Conservation (phyloP, 441 rosid species). For the Jatropha multifida region DNA sequence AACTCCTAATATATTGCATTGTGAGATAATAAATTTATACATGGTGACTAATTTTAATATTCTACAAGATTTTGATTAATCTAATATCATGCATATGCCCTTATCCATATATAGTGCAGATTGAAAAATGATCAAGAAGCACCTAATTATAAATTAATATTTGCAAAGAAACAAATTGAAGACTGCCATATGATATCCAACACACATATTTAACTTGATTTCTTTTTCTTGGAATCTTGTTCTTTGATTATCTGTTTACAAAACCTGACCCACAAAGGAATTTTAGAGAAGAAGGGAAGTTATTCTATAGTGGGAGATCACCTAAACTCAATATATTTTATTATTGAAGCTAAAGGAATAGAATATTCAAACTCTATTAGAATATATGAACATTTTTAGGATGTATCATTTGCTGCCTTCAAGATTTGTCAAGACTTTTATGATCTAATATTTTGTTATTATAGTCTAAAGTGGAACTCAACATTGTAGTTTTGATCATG, state of each 20-base stretch:
- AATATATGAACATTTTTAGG: constrained; percentile 28
- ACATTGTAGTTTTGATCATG: constrained; percentile 13
- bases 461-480: not conserved
- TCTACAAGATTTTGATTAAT: not conserved
- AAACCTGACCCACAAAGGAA: not conserved
- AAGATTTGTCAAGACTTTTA: constrained; percentile 37
- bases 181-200: constrained; percentile 15
- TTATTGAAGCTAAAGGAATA: constrained; percentile 12
- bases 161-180: constrained; percentile 8
- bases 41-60: not conserved
- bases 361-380: constrained; percentile 27
- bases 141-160: not conserved
- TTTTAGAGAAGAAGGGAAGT: constrained; percentile 22
- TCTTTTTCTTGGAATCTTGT: constrained; percentile 3
- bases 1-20: too few relatives aligned
- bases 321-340: constrained; percentile 32
- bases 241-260: constrained; percentile 23
- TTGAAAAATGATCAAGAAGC: not conserved
- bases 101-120: constrained; percentile 5
- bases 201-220: not conserved
- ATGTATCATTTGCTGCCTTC: constrained; percentile 41
- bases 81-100: not conserved
- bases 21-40: too few relatives aligned
- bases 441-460: constrained; percentile 28
- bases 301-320: constrained; percentile 38